phyloP scores from a whole-genome alignment of 2,329 filamentous ascomycete species.

The Colletotrichum sp. region DNA sequence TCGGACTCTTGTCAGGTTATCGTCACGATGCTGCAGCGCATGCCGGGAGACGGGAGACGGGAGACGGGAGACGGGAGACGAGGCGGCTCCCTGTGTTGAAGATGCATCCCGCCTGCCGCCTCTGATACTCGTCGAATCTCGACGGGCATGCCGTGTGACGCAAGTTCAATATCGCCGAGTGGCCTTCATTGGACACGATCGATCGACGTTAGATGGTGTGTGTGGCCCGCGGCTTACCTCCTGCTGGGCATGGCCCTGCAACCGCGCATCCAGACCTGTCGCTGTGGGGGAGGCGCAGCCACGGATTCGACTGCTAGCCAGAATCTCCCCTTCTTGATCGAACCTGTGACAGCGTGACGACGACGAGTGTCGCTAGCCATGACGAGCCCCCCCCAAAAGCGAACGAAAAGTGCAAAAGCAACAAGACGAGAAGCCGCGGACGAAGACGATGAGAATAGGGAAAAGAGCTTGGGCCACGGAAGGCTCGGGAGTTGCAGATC shows the following conservation, averaged over 20 bases:
- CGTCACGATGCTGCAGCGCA: not conserved
- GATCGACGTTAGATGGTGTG: not conserved
- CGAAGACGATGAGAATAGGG: not conserved
- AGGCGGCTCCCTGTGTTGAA: not conserved
- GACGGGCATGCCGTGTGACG: not conserved
- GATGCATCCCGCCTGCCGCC: not conserved
- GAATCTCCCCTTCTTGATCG: not conserved
- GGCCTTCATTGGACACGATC: not conserved
- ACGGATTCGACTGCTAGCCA: not conserved
- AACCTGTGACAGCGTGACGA: not conserved
- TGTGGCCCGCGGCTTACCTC: not conserved
- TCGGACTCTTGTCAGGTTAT: not conserved
- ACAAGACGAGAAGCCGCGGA: not conserved
- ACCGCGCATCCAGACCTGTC: not conserved
- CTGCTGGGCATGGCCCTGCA: not conserved
- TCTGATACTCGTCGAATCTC: not conserved
- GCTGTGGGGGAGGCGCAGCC: not conserved
- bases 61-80: not conserved
- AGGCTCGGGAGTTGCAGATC: slow-evolving; percentile 7
- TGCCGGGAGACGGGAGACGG: not conserved
- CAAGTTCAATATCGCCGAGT: not conserved
- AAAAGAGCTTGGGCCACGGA: slow-evolving; percentile 4
- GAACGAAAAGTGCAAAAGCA: not conserved
- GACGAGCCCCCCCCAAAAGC: not conserved
- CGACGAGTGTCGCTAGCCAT: not conserved